Conservation (phyloP, 768 basidiomycete genomes). For the Steccherinum ochraceum region DNA sequence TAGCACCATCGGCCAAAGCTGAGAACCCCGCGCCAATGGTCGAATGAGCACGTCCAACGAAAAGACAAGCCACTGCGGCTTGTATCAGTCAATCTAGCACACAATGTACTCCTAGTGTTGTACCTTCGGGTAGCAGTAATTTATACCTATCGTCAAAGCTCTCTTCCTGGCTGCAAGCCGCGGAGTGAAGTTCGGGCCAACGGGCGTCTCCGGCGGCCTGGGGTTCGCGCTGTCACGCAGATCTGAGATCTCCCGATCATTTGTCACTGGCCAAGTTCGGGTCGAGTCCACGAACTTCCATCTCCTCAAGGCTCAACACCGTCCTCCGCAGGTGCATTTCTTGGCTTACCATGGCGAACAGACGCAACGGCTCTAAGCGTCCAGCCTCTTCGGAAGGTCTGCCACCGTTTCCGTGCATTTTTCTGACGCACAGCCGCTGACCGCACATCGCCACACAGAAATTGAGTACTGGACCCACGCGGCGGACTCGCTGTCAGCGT, state of each 20-base stretch:
- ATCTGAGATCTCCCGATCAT: constrained; percentile 7
- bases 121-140: too few relatives aligned
- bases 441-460: constrained; percentile 38
- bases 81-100: too few relatives aligned
- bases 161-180: too few relatives aligned
- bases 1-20: constrained; percentile 32
- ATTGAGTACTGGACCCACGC: constrained; percentile 73
- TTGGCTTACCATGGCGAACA: background rate
- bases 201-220: constrained; percentile 6
- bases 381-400: background rate
- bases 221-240: constrained; percentile 2
- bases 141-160: too few relatives aligned
- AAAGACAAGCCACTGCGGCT: too few relatives aligned
- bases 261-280: constrained; percentile 10
- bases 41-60: background rate
- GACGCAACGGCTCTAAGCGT: background rate
- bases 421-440: background rate
- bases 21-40: too few relatives aligned
- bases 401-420: background rate
- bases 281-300: constrained; percentile 1
- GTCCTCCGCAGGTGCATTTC: background rate
- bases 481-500: constrained; percentile 45
- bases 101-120: too few relatives aligned
- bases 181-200: too few relatives aligned
- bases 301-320: constrained; percentile 8